Conservation (phyloP, 371 early-diverging fungal species). For the Mortierella sp. region DNA sequence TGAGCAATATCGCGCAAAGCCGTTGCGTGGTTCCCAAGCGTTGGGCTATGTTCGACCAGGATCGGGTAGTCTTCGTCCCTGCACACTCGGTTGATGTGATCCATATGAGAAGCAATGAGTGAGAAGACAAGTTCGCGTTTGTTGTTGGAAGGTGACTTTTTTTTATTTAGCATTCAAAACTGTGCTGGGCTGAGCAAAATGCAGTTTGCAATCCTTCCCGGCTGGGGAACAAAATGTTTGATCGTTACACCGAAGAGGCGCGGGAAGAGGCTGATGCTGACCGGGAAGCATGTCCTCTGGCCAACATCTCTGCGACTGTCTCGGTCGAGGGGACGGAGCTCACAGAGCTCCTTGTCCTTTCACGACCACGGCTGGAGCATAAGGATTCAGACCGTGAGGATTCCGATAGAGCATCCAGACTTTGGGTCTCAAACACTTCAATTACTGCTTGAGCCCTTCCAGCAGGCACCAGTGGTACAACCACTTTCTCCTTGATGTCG, state of each 20-base stretch:
- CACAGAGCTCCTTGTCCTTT: slow-evolving; percentile 2
- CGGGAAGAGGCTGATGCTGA: slow-evolving; percentile 6
- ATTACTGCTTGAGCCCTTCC: slow-evolving; percentile 28
- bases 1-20: slow-evolving; percentile 45
- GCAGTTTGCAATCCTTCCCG: no score
- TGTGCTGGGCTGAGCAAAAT: no score
- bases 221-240: background rate
- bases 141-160: no score
- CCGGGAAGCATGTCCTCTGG: slow-evolving; percentile 18
- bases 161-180: no score
- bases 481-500: slow-evolving; percentile 30
- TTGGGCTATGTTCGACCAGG: slow-evolving; percentile 35
- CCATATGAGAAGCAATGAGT: slow-evolving; percentile 11
- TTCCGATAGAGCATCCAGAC: background rate
- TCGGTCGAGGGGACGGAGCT: background rate
- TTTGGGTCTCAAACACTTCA: slow-evolving; percentile 34
- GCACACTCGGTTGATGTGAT: slow-evolving; percentile 40
- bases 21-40: slow-evolving; percentile 47
- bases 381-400: slow-evolving; percentile 22
- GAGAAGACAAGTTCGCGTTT: background rate
- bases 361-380: slow-evolving; percentile 8
- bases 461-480: slow-evolving; percentile 31
- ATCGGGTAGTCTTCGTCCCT: slow-evolving; percentile 43
- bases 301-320: slow-evolving; percentile 30
- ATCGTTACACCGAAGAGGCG: background rate